Evolutionary conservation across 108 stramenopile genomes (phyloP).

Genomic region (Nannochloropsis oceanica): DNA sequence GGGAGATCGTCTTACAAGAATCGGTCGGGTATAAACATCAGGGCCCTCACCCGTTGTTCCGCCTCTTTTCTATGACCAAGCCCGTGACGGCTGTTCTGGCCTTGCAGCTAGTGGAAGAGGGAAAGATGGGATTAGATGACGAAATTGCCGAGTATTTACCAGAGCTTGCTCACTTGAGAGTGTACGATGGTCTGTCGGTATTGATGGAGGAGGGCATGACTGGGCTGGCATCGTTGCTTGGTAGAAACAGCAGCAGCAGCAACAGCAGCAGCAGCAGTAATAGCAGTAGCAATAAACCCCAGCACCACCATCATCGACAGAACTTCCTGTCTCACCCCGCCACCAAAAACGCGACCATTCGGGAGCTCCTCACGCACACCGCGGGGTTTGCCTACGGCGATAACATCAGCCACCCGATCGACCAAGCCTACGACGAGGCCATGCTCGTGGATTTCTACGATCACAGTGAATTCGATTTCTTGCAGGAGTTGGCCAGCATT

Average conservation of each 20-base stretch:
- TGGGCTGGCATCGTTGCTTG: not conserved
- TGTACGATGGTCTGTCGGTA: not conserved
- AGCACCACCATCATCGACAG: not conserved
- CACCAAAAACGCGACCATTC: not conserved
- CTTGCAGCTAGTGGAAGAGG: not conserved
- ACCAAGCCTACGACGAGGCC: not conserved
- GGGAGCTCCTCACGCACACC: not conserved
- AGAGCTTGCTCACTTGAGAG: not conserved
- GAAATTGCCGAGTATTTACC: not conserved
- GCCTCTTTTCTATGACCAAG: not conserved
- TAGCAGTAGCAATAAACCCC: not conserved
- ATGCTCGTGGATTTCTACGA: not conserved
- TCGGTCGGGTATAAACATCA: not conserved
- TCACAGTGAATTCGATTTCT: not conserved
- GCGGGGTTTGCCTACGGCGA: not conserved
- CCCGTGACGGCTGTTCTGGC: not conserved
- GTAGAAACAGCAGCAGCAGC: not conserved
- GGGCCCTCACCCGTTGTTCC: not conserved
- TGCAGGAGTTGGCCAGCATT: not conserved
- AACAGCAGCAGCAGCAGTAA: not conserved
- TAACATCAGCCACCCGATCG: not conserved
- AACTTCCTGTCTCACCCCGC: not conserved
- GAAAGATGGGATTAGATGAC: not conserved
- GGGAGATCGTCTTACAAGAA: not conserved
- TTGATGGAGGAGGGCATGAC: not conserved